Evolutionary conservation across 2,329 filamentous ascomycete species (phyloP).

Genomic region (Didymella glomerata): DNA sequence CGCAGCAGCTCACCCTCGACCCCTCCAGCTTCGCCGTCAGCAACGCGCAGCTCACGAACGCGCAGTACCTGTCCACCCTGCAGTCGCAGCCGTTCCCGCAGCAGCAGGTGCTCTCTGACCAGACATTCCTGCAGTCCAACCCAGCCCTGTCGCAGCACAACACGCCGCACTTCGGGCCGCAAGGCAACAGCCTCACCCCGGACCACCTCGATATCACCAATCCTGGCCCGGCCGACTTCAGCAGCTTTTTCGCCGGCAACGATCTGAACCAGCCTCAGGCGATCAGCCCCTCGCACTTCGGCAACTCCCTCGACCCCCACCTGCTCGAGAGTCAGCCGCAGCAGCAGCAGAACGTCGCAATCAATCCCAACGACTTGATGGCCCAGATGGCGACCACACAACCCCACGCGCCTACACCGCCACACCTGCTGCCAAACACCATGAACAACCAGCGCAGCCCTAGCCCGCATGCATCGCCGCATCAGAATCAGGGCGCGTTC

Average conservation of each 20-base stretch:
- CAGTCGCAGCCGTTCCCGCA: constrained; percentile 52
- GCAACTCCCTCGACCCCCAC: constrained; percentile 55
- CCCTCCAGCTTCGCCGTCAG: constrained; percentile 43
- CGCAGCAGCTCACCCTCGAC: constrained; percentile 37
- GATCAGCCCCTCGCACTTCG: constrained; percentile 67
- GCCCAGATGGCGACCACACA: constrained; percentile 63
- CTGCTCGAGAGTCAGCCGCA: constrained; percentile 53
- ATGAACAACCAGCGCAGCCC: constrained; percentile 61
- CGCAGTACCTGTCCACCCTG: constrained; percentile 53
- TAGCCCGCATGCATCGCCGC: constrained; percentile 63
- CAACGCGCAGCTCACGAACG: constrained; percentile 47
- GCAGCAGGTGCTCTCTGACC: constrained; percentile 52
- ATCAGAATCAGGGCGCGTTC: constrained; percentile 61
- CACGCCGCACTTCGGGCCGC: constrained; percentile 51
- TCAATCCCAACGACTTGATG: constrained; percentile 58
- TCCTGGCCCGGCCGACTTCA: constrained; percentile 49
- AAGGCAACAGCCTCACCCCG: constrained; percentile 50
- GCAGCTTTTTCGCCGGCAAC: constrained; percentile 64
- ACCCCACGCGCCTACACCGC: constrained; percentile 61
- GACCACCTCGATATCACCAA: constrained; percentile 49
- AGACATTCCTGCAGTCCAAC: constrained; percentile 52
- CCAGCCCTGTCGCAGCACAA: constrained; percentile 65
- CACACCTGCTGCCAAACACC: constrained; percentile 64
- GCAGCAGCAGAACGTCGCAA: constrained; percentile 52
- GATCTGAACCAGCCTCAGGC: constrained; percentile 64